Base-by-base conservation (phyloP, 148 eudicot species). In the Polygonum maritimum region DNA sequence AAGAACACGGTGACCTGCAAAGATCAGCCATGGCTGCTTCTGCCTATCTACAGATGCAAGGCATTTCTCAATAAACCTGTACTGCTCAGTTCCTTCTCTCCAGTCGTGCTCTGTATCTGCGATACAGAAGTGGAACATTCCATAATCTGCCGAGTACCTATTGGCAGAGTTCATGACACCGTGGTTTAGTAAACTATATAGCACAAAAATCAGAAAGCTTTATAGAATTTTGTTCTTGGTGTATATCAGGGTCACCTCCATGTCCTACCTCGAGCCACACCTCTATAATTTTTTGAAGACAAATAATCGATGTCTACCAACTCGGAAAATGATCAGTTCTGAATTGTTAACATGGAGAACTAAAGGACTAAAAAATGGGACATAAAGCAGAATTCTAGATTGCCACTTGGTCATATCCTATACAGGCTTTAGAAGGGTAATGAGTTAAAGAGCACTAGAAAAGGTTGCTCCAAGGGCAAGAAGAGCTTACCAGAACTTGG, bases 61-160 rank as follows among this genome's bases (percentile, higher is more conserved):
- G 74, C 97, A 94, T 70, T 84, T 86, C 78, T 94, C 97, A 26
- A 94, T 92, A 79, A 94, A 94, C 36, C 88, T 81, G 65, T 90
- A 90, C 72, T 94, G 98, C 74, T 94, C 96, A 1, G 89, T 84
- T 63, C 97, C 98, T 76, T 90, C 95, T 80, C 97, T 79, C 98
- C 98, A 94, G 74, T 94, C 98, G 7, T 89, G 90, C 83, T 94
- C 97, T 38, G 98, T 86, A 75, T 94, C 89, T 47, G 98, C 98
- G 60, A 94, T 79, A 76, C 97, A 94, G 81, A 94, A 94, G 40
- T 89, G 81, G 82, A 94, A 94, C 98, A 94, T 94, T 48, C 97
- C 97, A 73, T 90, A 94, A 78, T 94, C 98, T 11, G 98, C 92
- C 40, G 91, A 80, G 55, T 94, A 94, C 98, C 98, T 91, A 70